These are phyloP conservation scores for Oryza australiensis DNA, from an alignment of 176 grass and related monocot genomes.

Conservation along the genomic window DNA sequence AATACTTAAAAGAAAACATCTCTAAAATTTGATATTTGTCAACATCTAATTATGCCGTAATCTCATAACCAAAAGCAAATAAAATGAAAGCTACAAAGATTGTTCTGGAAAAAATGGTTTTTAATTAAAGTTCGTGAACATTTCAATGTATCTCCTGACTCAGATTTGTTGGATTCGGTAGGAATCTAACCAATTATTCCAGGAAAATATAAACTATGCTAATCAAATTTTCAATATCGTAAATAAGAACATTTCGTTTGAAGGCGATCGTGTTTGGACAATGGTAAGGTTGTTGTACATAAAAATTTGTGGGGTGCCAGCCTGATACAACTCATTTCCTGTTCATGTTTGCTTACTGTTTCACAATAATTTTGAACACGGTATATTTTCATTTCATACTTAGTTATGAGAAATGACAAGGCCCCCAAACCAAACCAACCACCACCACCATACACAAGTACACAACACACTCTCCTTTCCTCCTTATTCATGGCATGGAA, in stretches of 20 bases:
- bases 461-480: too few species aligned
- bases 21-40: background rate
- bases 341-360: background rate
- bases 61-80: constrained; percentile 4
- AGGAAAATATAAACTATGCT: background rate
- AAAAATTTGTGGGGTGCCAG: background rate
- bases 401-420: background rate
- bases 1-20: background rate
- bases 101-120: background rate
- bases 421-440: background rate
- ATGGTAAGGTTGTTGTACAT: background rate
- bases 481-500: background rate
- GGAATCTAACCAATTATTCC: background rate
- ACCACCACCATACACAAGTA: too few species aligned
- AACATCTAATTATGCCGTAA: background rate
- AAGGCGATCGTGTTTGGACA: background rate
- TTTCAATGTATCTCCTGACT: background rate
- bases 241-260: background rate
- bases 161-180: background rate
- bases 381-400: background rate
- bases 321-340: background rate
- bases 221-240: background rate
- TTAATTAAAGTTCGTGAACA: background rate
- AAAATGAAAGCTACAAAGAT: background rate
- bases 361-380: background rate